Base-by-base conservation (phyloP, 2,329 filamentous ascomycete species). In the Penicillium italicum region DNA sequence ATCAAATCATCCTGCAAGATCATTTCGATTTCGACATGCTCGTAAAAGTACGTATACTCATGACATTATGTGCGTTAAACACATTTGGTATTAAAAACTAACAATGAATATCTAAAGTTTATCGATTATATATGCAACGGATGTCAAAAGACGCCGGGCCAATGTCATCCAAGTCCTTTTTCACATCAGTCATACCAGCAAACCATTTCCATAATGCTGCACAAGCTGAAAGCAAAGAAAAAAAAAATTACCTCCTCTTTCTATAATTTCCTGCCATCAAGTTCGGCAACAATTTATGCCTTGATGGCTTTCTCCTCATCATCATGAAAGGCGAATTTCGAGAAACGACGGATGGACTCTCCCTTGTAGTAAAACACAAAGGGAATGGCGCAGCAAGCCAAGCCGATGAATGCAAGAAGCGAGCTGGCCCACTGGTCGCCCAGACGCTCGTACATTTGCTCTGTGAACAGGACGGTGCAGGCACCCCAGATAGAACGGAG, bases 281-380 rank as follows among this genome's bases (percentile, higher is more conserved):
- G 9, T 14, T 34, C 18, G 33, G 18, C n/a, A 40, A 31, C 9
- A 20, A 34, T 34, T 54, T 44, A 65, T 52, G 63, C 57, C 56
- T 64, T 65, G 46, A 55, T 52, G 11, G 49, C 57, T 40, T 69
- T 68, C 67, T 83, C 81, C 51, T 82, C 79, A 43, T 84, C 81
- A 14, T 79, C 79, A 22, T 73, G 72, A 62, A 90, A 95, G 0
- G 91, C 91, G 68, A 85, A 95, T 72, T 84, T 87, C 66, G 85
- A 89, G 56, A 80, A 78, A 53, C 76, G 78, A 5, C 91, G 80
- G 62, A 96, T 95, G 5, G 72, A 71, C 16, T 85, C 89, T 4
- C 91, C 91, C 64, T 84, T 90, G 66, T 79, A 84, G 79, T 88
- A 96, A 75, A 96, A 96, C 26, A 90, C 72, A 70, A 87, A 96